These are phyloP conservation scores for Penicillium digitatum DNA, from an alignment of 2,329 filamentous ascomycete species.

Conservation along the genomic window DNA sequence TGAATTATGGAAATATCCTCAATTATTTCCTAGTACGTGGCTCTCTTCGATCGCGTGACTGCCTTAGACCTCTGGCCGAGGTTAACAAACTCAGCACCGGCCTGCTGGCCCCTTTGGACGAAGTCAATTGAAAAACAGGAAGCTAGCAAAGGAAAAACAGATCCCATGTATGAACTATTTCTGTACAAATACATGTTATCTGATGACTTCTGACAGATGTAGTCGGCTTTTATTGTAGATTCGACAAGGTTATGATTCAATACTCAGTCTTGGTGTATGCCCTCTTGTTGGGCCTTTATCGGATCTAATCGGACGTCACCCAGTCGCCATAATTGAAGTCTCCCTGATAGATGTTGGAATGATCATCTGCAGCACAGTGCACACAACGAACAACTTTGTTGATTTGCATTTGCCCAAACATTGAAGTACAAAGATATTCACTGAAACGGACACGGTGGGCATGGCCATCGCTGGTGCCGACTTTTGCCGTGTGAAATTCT, in stretches of 20 bases:
- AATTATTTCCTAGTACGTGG: background rate
- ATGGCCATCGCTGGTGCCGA: conserved; percentile 60
- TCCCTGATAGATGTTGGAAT: conserved; percentile 55
- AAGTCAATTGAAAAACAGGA: background rate
- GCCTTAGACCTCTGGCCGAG: background rate
- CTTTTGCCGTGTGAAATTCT: conserved; percentile 57
- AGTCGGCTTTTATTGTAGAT: background rate
- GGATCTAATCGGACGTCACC: conserved; percentile 60
- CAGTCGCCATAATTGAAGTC: conserved; percentile 56
- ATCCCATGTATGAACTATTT: background rate
- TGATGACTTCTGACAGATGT: background rate
- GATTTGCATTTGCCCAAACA: conserved; percentile 42
- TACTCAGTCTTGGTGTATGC: conserved; percentile 54
- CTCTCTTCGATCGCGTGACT: background rate
- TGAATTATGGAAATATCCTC: conserved; percentile 20
- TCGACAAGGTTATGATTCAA: background rate
- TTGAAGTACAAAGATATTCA: background rate
- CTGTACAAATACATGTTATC: background rate
- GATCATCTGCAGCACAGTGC: conserved; percentile 56
- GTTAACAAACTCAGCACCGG: background rate
- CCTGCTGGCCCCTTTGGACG: background rate
- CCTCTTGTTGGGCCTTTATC: conserved; percentile 64
- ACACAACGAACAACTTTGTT: conserved; percentile 60
- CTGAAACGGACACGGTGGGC: conserved; percentile 37
- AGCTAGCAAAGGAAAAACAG: background rate